Conservation (phyloP, 2,329 filamentous ascomycete genomes). For the Sclerotinia trifoliorum region DNA sequence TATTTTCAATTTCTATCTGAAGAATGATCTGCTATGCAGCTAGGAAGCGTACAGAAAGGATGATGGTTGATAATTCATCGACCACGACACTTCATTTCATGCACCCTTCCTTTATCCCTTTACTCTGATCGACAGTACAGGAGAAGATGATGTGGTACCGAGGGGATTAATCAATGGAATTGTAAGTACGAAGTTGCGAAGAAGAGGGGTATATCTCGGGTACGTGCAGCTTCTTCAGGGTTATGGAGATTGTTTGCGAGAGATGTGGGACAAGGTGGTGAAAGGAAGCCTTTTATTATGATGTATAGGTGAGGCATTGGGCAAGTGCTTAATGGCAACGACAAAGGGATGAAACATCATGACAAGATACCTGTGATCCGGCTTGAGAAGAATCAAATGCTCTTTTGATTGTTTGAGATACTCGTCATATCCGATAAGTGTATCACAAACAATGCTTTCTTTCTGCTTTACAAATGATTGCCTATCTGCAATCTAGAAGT, state of each 20-base stretch:
- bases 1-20: neutral
- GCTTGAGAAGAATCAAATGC: neutral
- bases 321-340: neutral
- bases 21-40: neutral
- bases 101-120: conserved; percentile 6
- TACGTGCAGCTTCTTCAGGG: conserved; percentile 4
- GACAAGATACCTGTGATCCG: neutral
- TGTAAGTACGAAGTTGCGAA: neutral
- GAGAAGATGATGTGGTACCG: neutral
- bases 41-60: neutral
- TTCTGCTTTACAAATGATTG: neutral
- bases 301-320: neutral
- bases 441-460: conserved; percentile 12
- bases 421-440: conserved; percentile 14
- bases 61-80: neutral
- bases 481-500: neutral
- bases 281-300: neutral
- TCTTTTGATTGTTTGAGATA: neutral
- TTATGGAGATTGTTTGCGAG: conserved; percentile 15
- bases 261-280: conserved; percentile 8
- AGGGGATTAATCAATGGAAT: neutral
- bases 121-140: conserved; percentile 6
- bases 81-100: conserved; percentile 14
- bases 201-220: conserved; percentile 19
- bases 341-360: neutral